Base-by-base conservation (phyloP, 2,329 filamentous ascomycete species). In the Botrytis medusae region DNA sequence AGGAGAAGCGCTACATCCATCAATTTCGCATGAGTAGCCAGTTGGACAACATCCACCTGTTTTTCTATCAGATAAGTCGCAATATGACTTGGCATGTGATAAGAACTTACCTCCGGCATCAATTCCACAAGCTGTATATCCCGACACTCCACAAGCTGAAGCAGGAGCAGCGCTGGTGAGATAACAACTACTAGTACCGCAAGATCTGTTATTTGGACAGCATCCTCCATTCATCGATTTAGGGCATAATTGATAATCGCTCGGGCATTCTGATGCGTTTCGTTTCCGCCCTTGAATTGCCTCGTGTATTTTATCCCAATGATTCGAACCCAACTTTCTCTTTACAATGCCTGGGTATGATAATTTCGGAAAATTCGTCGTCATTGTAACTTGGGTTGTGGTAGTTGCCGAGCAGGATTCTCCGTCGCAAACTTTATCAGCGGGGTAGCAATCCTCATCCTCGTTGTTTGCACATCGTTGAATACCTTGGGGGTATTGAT, bases 1-100 rank as follows among this genome's bases (percentile, higher is more conserved):
- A 18, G 82, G 81, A 1, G 86, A 85, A 0, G 85, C 80, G 4
- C 81, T 78, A 75, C 88, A 90, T 4, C 78, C 80, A 32, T 79
- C 80, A 62, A 81, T 81, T 3, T 81, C 85, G 78, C 87, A 89
- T 6, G 81, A 80, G 76, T 87, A 89, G 57, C 82, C 79, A 7
- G 83, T 78, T 1, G 86, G 86, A 75, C 79, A 81, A 71, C 79
- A 81, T 61, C 79, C 79, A 40, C 79, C 79, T 80, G 60, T 34
- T 65, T 44, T 18, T 60, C 74, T 62, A 75, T 73, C 57, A 68
- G 51, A 57, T 20, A n/a, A 42, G 16, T 10, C 44, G 20, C 12
- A 16, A 48, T 42, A 32, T 71, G 18, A 25, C 29, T 46, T 48
- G 20, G 18, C 16, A 60, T 65, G 18, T 74, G 76, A 25, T 78